phyloP scores from a whole-genome alignment of 208 protist species.

The Zelonia costaricensis region DNA sequence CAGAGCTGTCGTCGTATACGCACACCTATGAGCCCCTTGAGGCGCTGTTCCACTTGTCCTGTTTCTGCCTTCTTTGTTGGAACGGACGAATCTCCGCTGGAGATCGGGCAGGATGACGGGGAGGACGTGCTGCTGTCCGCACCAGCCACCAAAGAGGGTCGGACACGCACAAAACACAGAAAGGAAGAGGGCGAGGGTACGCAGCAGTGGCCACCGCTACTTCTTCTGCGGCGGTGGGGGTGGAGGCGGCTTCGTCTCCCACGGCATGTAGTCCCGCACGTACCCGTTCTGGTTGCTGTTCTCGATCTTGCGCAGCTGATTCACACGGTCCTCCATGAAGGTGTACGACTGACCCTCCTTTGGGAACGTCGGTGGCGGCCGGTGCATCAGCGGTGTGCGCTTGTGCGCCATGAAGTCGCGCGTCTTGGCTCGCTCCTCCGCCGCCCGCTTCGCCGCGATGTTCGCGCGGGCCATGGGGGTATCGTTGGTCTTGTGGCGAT shows the following conservation, averaged over 20 bases:
- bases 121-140: too few species aligned
- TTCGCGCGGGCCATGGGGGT: conserved; percentile 63
- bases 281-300: conserved; percentile 74
- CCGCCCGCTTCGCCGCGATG: conserved; percentile 54
- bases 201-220: conserved; percentile 12
- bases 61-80: too few species aligned
- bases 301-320: conserved; percentile 41
- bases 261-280: conserved; percentile 64
- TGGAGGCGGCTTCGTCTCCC: conserved; percentile 24
- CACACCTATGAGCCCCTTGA: too few species aligned
- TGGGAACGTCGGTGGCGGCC: conserved; percentile 22
- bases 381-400: conserved; percentile 11
- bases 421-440: conserved; percentile 58
- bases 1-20: too few species aligned
- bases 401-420: conserved; percentile 59
- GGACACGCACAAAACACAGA: too few species aligned
- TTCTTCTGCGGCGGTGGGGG: conserved; percentile 35
- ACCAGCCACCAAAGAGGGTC: too few species aligned
- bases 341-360: conserved; percentile 28
- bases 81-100: too few species aligned
- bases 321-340: conserved; percentile 30
- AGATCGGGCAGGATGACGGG: too few species aligned
- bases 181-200: not conserved
- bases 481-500: conserved; percentile 36
- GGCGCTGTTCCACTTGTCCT: too few species aligned